A percentile compares a stretch with the other conserved stretches of the same genome.
Conservation (phyloP, 768 basidiomycete species). For the Favolaschia claudopus region DNA sequence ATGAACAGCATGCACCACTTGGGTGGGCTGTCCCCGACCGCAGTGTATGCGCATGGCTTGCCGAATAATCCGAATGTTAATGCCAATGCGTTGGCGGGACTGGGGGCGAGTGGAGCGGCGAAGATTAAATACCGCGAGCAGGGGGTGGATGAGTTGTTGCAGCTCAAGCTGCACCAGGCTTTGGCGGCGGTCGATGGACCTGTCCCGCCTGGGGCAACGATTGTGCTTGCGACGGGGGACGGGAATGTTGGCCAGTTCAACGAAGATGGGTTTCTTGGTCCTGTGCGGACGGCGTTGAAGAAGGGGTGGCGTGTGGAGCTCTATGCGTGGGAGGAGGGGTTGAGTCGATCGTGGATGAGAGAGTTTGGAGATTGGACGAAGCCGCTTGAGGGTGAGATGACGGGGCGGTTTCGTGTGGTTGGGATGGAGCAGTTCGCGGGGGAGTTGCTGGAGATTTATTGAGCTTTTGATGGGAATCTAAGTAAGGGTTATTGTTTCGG, state of each 20-base stretch:
- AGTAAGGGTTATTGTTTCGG: neutral
- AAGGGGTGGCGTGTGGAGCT: slow-evolving; percentile 96
- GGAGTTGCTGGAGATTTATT: slow-evolving; percentile 58
- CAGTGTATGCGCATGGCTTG: no score
- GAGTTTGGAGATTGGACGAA: slow-evolving; percentile 66
- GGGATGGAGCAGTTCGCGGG: slow-evolving; percentile 73
- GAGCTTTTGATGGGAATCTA: neutral
- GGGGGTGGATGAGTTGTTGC: slow-evolving; percentile 93
- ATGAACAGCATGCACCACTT: no score
- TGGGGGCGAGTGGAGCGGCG: no score
- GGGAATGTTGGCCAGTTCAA: slow-evolving; percentile 93
- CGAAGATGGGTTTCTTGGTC: slow-evolving; percentile 91
- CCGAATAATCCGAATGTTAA: no score
- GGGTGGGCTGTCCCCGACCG: no score
- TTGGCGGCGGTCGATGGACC: slow-evolving; percentile 72
- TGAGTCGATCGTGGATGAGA: slow-evolving; percentile 80
- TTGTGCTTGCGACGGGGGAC: slow-evolving; percentile 94
- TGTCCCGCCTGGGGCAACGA: slow-evolving; percentile 71
- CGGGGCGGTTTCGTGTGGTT: slow-evolving; percentile 61
- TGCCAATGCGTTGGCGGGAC: no score
- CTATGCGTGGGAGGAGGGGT: slow-evolving; percentile 88
- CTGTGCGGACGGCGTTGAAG: slow-evolving; percentile 84
- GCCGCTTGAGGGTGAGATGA: slow-evolving; percentile 50
- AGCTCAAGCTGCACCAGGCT: slow-evolving; percentile 90
- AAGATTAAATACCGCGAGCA: slow-evolving; percentile 83